A percentile compares a stretch with the other conserved stretches of the same genome.
Evolutionary conservation across 2,329 filamentous ascomycete species (phyloP).

Genomic region (Xylaria digitata): DNA sequence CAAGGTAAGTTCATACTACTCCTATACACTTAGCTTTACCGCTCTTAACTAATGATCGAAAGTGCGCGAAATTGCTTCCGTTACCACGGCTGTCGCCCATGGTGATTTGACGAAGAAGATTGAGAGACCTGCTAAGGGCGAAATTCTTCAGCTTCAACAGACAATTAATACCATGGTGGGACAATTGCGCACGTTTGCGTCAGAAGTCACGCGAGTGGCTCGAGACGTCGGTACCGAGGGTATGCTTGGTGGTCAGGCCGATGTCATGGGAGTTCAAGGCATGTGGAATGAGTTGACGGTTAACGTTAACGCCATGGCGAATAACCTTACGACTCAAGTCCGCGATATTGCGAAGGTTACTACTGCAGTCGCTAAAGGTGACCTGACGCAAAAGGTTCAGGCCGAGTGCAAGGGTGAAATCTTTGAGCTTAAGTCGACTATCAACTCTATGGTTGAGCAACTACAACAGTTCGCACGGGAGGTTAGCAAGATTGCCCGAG

Average conservation of each 20-base stretch:
- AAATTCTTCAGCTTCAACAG: conserved; percentile 84
- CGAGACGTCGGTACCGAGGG: conserved; percentile 87
- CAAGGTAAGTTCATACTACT: conserved; percentile 62
- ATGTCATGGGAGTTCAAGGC: conserved; percentile 85
- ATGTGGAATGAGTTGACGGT: conserved; percentile 91
- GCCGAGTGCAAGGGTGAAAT: conserved; percentile 93
- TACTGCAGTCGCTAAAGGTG: conserved; percentile 80
- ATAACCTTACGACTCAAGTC: conserved; percentile 87
- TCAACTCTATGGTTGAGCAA: conserved; percentile 99
- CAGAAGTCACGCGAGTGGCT: conserved; percentile 84
- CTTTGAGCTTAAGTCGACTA: conserved; percentile 94
- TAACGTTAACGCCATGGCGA: conserved; percentile 89
- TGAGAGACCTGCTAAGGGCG: conserved; percentile 80
- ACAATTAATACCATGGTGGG: conserved; percentile 93
- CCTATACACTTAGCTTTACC: not conserved
- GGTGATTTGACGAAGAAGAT: conserved; percentile 88
- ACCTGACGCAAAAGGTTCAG: conserved; percentile 96
- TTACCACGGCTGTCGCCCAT: conserved; percentile 84
- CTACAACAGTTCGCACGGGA: conserved; percentile 96
- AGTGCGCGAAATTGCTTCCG: conserved; percentile 86
- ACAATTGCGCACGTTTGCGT: conserved; percentile 83
- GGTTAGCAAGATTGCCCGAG: conserved; percentile 94
- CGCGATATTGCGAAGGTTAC: conserved; percentile 91
- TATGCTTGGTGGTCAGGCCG: conserved; percentile 83
- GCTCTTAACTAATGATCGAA: conserved; percentile 24